These are phyloP conservation scores for Acacia pycnantha DNA, from an alignment of 331 rosid species.

Conservation along the genomic window DNA sequence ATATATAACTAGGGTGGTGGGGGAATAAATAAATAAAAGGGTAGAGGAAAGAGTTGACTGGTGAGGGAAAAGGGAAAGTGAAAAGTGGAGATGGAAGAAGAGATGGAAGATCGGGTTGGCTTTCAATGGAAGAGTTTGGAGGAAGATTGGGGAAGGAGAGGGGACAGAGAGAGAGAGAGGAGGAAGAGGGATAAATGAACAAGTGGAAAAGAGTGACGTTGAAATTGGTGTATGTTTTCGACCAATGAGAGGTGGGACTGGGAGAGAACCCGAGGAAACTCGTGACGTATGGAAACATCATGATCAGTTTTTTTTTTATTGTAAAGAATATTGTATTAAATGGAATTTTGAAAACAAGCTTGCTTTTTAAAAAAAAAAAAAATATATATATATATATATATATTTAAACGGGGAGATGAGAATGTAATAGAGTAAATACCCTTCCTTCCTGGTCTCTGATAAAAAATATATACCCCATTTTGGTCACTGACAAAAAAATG, in stretches of 20 bases:
- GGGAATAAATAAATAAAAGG: slow-evolving; percentile 25
- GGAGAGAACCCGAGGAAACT: slow-evolving; percentile 43
- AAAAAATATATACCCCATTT: too few species aligned
- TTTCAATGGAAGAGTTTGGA: neutral
- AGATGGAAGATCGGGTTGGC: slow-evolving; percentile 3
- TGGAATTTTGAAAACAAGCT: too few species aligned
- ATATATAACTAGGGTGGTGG: neutral
- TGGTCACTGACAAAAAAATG: too few species aligned
- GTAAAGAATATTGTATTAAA: too few species aligned
- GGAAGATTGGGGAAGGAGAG: slow-evolving; percentile 30
- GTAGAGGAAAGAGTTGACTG: slow-evolving; percentile 38
- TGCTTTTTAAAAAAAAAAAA: too few species aligned
- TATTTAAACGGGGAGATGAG: too few species aligned
- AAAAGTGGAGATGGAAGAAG: slow-evolving; percentile 31
- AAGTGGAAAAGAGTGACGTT: neutral
- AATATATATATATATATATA: too few species aligned
- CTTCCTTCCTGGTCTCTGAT: too few species aligned
- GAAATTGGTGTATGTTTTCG: slow-evolving; percentile 24
- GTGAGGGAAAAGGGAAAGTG: slow-evolving; percentile 14
- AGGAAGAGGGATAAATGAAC: neutral
- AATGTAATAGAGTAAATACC: too few species aligned
- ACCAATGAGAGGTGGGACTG: slow-evolving; percentile 14
- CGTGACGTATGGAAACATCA: slow-evolving; percentile 32
- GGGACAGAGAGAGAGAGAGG: slow-evolving; percentile 19
- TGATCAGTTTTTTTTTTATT: neutral